A percentile compares a stretch with the other conserved stretches of the same genome.
Conservation (phyloP, 75 land plant genomes). For the Picea sitchensis region DNA sequence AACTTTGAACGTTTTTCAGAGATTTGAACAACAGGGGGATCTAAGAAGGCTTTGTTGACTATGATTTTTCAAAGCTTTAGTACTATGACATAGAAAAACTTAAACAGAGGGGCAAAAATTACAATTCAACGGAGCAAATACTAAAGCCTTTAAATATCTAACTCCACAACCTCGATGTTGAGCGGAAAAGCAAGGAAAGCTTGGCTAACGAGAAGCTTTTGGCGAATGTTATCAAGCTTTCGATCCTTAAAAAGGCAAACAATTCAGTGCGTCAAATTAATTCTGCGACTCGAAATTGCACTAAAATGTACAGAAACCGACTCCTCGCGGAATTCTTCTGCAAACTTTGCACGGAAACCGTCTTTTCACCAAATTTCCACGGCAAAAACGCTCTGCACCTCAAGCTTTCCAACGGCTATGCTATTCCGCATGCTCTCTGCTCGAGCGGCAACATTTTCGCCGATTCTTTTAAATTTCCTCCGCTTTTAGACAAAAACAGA, state of each 20-base stretch:
- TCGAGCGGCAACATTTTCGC: constrained; percentile 13
- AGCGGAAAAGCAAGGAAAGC: no score
- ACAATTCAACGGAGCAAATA: neutral
- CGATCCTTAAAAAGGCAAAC: neutral
- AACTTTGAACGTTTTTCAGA: neutral
- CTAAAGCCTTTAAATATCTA: neutral
- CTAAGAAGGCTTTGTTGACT: neutral
- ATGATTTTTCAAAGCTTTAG: neutral
- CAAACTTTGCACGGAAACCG: neutral
- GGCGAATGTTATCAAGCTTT: neutral
- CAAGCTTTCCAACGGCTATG: neutral
- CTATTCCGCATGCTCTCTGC: constrained; percentile 8
- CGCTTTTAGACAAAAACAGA: neutral
- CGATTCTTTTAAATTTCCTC: neutral
- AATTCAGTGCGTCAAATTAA: no score
- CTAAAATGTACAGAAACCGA: neutral
- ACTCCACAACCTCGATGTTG: no score
- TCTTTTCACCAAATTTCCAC: neutral
- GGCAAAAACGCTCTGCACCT: neutral
- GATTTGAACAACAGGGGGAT: neutral
- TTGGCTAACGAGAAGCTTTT: no score
- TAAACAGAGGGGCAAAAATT: neutral
- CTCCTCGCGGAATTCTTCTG: neutral
- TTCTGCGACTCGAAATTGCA: neutral
- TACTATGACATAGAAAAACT: neutral